Evolutionary conservation across 2,329 filamentous ascomycete species (phyloP), one percentile per base, ranked within the genome.

Genomic region (Aspergillus sp.): DNA sequence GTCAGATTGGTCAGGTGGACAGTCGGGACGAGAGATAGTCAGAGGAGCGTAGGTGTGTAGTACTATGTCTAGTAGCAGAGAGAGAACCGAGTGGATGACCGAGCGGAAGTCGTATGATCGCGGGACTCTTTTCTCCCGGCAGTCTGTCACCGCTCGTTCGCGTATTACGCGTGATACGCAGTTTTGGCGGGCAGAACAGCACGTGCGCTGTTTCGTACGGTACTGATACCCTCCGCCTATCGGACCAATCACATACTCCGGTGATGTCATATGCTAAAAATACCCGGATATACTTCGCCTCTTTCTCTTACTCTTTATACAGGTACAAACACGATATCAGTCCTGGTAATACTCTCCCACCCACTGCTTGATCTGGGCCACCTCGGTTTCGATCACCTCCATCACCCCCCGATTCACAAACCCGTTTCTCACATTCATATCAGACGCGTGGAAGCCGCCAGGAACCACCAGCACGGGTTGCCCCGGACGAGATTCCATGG

Each of bases 401-500:
- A 67, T 60, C 1, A 67, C 64, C 0, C 64, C 66, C 0, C 53
- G 52, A 49, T 75, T 74, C 14, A 52, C 62, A 2, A 35, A 49
- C 0, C 58, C 69, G 44, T 74, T 74, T 26, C 36, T 43, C 22
- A 67, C 44, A 15, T 63, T 49, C 24, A 76, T 40, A 51, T 78
- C 75, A 13, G 66, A 68, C 48, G 72, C 75, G 47, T 79, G 75
- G 27, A 68, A 65, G 0, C 65, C 70, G 3, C 64, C 66, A 1
- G 68, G 65, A 28, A 79, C 68, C 13, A 78, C 43, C 33, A 67
- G 60, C 8, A 76, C 59, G 1, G 75, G 74, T 1, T 64, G 61
- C 15, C 67, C 47, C 1, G 50, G 15, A 0, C 66, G 72, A 8
- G 66, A 65, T 34, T 52, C 10, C 11, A 77, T 50, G 1, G 73